Evolutionary conservation across 164 flowering plant genomes (phyloP).

Genomic region (Buxus sempervirens): DNA sequence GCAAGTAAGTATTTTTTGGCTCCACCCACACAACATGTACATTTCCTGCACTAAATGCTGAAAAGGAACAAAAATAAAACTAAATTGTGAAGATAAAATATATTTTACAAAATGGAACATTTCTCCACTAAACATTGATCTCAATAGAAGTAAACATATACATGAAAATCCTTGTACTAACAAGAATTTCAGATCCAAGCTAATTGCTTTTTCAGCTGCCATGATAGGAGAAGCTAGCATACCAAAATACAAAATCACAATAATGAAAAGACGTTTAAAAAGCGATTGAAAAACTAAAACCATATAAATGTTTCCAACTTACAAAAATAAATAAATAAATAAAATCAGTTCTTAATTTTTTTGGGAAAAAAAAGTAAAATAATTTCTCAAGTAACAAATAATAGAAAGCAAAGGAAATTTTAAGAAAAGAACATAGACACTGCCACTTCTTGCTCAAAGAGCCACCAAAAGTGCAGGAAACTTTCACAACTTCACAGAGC

Average conservation of each 20-base stretch:
- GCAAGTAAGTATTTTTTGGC: too few species aligned
- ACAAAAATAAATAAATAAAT: too few species aligned
- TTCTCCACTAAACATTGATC: not conserved
- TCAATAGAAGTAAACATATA: not conserved
- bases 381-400: too few species aligned
- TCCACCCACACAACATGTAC: too few species aligned
- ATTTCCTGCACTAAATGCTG: not conserved
- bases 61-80: not conserved
- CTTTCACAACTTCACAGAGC: conserved; percentile 23
- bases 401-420: not conserved
- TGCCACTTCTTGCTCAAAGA: conserved; percentile 12
- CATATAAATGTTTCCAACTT: not conserved
- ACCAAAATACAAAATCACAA: not conserved
- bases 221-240: not conserved
- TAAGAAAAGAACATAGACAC: not conserved
- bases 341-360: too few species aligned
- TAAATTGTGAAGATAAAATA: not conserved
- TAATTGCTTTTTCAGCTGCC: not conserved
- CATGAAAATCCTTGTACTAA: not conserved
- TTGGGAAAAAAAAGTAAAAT: too few species aligned
- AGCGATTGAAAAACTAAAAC: not conserved
- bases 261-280: too few species aligned
- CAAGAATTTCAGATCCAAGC: not conserved
- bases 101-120: not conserved
- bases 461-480: conserved; percentile 15